Evolutionary conservation across 192 early-diverging fungal genomes (phyloP).

Genomic region (Podila epicladia): DNA sequence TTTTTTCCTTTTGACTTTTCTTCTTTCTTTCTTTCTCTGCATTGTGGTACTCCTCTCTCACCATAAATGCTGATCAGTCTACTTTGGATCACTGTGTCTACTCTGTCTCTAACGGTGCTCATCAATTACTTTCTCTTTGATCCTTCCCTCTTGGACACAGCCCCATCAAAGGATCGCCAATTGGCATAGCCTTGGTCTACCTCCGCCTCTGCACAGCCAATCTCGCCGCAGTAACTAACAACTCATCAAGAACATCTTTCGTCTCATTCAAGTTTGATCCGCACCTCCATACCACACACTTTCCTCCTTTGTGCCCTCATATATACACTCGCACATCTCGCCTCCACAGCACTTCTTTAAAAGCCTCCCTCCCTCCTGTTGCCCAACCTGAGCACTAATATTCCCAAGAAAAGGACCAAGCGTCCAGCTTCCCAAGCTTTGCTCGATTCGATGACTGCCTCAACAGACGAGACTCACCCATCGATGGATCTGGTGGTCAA

Average conservation of each 20-base stretch:
- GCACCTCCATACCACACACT: no score
- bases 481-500: constrained; percentile 2
- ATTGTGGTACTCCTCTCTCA: neutral
- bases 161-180: no score
- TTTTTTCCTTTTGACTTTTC: neutral
- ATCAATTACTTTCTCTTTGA: no score
- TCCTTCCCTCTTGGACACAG: no score
- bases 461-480: constrained; percentile 4
- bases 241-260: no score
- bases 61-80: neutral
- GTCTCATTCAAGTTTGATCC: no score
- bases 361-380: neutral
- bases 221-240: no score
- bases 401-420: constrained; percentile 34
- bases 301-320: no score
- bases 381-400: constrained; percentile 39
- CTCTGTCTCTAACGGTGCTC: no score
- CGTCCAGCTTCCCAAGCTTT: constrained; percentile 32
- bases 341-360: neutral
- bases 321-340: neutral
- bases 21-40: neutral
- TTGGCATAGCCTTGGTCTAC: no score
- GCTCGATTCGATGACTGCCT: constrained; percentile 10
- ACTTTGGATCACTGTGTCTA: neutral
- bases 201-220: no score